Percentiles rank a stretch among this genome's conserved stretches.
These are phyloP conservation scores for Ustilago esculenta DNA, from an alignment of 1,284 basidiomycete genomes.

Conservation along the genomic window DNA sequence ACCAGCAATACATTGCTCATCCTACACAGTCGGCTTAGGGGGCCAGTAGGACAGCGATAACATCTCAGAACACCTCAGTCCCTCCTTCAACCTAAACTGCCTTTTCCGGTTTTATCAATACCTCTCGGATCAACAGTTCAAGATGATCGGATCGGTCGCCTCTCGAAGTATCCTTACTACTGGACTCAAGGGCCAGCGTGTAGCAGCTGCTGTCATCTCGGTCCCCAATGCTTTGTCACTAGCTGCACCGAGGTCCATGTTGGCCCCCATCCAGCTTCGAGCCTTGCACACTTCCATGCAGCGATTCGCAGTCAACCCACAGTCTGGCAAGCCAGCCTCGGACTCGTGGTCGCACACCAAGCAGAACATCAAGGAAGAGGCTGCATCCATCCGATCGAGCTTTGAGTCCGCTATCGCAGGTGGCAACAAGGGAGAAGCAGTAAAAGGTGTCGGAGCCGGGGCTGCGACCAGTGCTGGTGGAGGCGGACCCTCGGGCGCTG, in stretches of 20 bases:
- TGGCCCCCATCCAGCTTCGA: conserved; percentile 24
- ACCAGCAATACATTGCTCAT: not conserved
- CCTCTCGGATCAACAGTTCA: conserved; percentile 5
- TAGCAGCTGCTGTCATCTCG: conserved; percentile 4
- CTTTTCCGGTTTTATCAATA: too few relatives aligned
- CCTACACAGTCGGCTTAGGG: conserved; percentile 20
- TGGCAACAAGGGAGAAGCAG: conserved; percentile 13
- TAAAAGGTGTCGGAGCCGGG: conserved; percentile 20
- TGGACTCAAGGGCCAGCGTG: conserved; percentile 13
- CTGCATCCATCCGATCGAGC: conserved; percentile 34
- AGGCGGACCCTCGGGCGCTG: conserved; percentile 36
- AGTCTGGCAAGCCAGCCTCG: conserved; percentile 63
- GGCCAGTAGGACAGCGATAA: not conserved
- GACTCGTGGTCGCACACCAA: conserved; percentile 59
- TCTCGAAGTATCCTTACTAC: conserved; percentile 24
- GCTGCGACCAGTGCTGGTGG: conserved; percentile 18
- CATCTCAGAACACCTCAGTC: not conserved
- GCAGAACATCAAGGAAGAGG: conserved; percentile 64
- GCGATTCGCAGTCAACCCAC: conserved; percentile 55
- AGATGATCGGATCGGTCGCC: conserved; percentile 33
- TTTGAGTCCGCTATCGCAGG: conserved; percentile 57
- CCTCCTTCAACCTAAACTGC: too few relatives aligned
- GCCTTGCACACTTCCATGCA: conserved; percentile 34
- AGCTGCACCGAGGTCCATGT: conserved; percentile 12
- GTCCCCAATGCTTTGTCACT: conserved; percentile 5